phyloP scores from a whole-genome alignment of 2,329 filamentous ascomycete species.

The Corinectria fuckeliana region DNA sequence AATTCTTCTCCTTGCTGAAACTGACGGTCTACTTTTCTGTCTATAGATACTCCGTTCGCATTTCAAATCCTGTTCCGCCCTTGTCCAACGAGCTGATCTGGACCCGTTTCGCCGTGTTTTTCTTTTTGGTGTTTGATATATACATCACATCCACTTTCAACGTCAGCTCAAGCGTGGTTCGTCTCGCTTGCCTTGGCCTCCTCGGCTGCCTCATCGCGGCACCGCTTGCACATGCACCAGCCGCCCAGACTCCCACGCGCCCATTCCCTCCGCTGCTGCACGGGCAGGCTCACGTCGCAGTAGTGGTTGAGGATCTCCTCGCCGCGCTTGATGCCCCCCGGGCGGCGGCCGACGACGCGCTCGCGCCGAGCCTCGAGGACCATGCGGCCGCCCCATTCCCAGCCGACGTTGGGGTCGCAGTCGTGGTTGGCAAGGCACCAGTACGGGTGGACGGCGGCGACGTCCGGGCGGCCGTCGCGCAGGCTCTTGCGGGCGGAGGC shows the following conservation, averaged over 20 bases:
- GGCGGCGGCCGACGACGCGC: slow-evolving; percentile 57
- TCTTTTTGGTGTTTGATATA: neutral
- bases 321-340: slow-evolving; percentile 73
- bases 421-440: slow-evolving; percentile 98
- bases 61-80: neutral
- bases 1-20: neutral
- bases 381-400: slow-evolving; percentile 90
- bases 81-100: neutral
- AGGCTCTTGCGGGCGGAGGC: slow-evolving; percentile 83
- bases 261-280: slow-evolving; percentile 87
- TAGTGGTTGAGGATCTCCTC: slow-evolving; percentile 95
- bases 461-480: slow-evolving; percentile 82
- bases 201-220: slow-evolving; percentile 72
- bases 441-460: slow-evolving; percentile 90
- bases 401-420: slow-evolving; percentile 92
- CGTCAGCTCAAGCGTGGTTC: slow-evolving; percentile 16
- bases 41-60: slow-evolving; percentile 1
- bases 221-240: slow-evolving; percentile 85
- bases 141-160: neutral
- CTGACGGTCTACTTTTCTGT: slow-evolving; percentile 2
- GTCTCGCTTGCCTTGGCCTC: slow-evolving; percentile 58
- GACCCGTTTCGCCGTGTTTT: neutral
- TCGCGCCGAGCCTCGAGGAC: slow-evolving; percentile 68
- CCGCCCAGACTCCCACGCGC: slow-evolving; percentile 86
- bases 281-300: slow-evolving; percentile 81